Evolutionary conservation across 1,139 yeast genomes (phyloP).

Genomic region (Hyphopichia fennica): DNA sequence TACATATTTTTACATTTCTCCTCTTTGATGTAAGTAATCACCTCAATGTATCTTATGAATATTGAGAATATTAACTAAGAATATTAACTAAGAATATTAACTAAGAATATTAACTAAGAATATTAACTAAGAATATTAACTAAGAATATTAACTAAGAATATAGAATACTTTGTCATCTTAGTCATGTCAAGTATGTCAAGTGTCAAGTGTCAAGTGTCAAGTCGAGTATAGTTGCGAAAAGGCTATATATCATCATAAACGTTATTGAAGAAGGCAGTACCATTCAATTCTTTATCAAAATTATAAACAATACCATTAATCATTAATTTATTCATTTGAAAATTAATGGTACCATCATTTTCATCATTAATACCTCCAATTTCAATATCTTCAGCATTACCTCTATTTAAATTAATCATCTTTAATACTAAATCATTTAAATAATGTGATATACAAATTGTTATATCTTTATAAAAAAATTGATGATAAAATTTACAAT

Average conservation of each 20-base stretch:
- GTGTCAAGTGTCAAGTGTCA: no score
- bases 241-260: conserved; percentile 17
- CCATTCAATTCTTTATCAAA: conserved; percentile 45
- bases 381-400: conserved; percentile 38
- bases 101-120: no score
- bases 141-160: no score
- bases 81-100: no score
- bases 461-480: conserved; percentile 14
- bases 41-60: no score
- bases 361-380: conserved; percentile 29
- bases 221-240: no score
- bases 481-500: conserved; percentile 17
- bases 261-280: conserved; percentile 35
- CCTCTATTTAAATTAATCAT: conserved; percentile 41
- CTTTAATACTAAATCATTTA: conserved; percentile 29
- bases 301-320: conserved; percentile 37
- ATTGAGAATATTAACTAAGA: no score
- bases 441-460: conserved; percentile 32
- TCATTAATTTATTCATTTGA: conserved; percentile 25
- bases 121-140: no score
- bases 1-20: no score
- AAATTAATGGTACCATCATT: conserved; percentile 32
- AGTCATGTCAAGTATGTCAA: no score
- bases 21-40: no score
- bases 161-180: no score